phyloP scores from a whole-genome alignment of 805 yeast species.

The Yarrowia keelungensis region DNA sequence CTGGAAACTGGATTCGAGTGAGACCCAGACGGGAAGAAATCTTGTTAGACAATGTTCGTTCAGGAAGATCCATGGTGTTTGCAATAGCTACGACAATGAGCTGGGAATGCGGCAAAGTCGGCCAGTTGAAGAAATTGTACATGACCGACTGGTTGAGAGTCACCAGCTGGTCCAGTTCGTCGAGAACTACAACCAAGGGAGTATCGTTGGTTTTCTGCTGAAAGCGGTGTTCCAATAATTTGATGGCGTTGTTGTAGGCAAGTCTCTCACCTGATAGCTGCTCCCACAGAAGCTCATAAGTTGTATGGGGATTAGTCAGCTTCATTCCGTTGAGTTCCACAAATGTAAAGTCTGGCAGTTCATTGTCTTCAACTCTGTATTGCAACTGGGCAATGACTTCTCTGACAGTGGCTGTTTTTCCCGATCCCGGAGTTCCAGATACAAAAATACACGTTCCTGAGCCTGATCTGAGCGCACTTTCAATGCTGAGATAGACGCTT shows the following conservation, averaged over 20 bases:
- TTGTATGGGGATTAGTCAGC: constrained; percentile 74
- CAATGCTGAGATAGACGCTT: constrained; percentile 69
- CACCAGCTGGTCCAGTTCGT: constrained; percentile 92
- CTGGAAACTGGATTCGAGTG: constrained; percentile 83
- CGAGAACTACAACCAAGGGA: constrained; percentile 82
- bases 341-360: constrained; percentile 64
- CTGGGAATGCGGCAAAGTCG: constrained; percentile 78
- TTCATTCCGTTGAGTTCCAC: constrained; percentile 92
- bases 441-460: constrained; percentile 87
- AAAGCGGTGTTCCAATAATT: constrained; percentile 75
- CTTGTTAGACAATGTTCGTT: constrained; percentile 82
- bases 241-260: constrained; percentile 68
- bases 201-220: constrained; percentile 48
- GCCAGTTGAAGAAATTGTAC: constrained; percentile 98
- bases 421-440: constrained; percentile 98
- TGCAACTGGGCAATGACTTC: constrained; percentile 79
- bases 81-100: constrained; percentile 92
- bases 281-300: constrained; percentile 85
- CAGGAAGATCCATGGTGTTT: constrained; percentile 97
- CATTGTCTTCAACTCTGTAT: constrained; percentile 51
- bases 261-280: constrained; percentile 63
- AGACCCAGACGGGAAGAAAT: constrained; percentile 90
- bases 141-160: constrained; percentile 82
- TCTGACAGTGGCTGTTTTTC: constrained; percentile 91
- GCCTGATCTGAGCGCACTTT: constrained; percentile 70